phyloP scores from a whole-genome alignment of 2,329 filamentous ascomycete species.

The Neocucurbitaria cava region DNA sequence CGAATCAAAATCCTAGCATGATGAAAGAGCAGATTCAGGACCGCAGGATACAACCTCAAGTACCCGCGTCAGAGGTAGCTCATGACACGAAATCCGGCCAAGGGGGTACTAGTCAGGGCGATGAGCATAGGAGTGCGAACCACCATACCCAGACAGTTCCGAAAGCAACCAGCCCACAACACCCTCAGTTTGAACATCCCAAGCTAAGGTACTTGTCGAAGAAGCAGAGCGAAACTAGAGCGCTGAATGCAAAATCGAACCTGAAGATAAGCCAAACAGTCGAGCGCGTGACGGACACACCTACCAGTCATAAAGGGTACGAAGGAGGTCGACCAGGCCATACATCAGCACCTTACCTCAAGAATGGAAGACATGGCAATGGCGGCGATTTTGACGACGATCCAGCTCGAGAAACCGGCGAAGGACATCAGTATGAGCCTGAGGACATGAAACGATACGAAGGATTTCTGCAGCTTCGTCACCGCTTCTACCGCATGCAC shows the following conservation, averaged over 20 bases:
- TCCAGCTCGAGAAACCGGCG: conserved; percentile 20
- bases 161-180: neutral
- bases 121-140: neutral
- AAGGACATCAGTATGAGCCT: conserved; percentile 29
- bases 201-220: neutral
- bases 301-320: neutral
- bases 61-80: no score
- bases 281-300: neutral
- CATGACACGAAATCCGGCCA: no score
- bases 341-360: conserved; percentile 16
- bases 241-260: neutral
- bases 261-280: neutral
- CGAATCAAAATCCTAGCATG: no score
- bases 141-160: neutral
- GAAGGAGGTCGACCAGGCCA: neutral
- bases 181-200: neutral
- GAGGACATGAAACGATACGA: conserved; percentile 14
- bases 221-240: neutral
- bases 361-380: conserved; percentile 29
- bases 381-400: conserved; percentile 26
- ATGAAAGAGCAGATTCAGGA: no score
- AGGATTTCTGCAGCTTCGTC: neutral
- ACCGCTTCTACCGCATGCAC: neutral
- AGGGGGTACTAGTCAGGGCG: neutral
- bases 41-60: no score